These are phyloP conservation scores for Ammopiptanthus mongolicus DNA, from an alignment of 306 rosid species.

Conservation along the genomic window DNA sequence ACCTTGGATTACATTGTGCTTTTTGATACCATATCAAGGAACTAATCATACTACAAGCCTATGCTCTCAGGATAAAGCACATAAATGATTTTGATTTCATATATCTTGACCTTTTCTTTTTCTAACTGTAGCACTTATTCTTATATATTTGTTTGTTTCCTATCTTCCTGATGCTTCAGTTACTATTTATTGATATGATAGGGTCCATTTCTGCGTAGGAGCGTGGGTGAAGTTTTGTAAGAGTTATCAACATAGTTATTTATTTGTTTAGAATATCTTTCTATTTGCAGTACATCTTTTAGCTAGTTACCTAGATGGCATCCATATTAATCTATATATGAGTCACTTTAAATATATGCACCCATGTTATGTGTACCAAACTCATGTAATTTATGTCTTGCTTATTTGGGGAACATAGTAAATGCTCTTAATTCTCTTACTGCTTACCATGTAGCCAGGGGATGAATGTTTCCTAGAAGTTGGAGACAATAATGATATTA, in stretches of 20 bases:
- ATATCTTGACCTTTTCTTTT: not conserved
- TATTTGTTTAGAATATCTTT: not conserved
- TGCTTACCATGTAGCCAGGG: slow-evolving; percentile 52
- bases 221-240: not conserved
- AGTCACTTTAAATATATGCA: slow-evolving; percentile 1
- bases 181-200: not conserved
- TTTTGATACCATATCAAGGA: not conserved
- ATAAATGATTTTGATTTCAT: not conserved
- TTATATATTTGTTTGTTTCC: not conserved
- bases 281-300: not conserved
- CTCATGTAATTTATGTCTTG: slow-evolving; percentile 1
- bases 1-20: not conserved
- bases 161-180: not conserved
- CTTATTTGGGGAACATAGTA: slow-evolving; percentile 5
- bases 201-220: not conserved
- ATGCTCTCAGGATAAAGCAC: not conserved
- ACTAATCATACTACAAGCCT: not conserved
- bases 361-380: not conserved
- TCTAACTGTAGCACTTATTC: not conserved
- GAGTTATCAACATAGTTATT: not conserved
- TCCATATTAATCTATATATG: not conserved
- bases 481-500: slow-evolving; percentile 83
- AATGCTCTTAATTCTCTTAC: slow-evolving; percentile 8
- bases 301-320: not conserved
- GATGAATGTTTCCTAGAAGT: slow-evolving; percentile 81